A percentile compares a stretch with the other conserved stretches of the same genome.
Evolutionary conservation across 495 filamentous ascomycete genomes (phyloP).

Genomic region (Penicillium canariense): DNA sequence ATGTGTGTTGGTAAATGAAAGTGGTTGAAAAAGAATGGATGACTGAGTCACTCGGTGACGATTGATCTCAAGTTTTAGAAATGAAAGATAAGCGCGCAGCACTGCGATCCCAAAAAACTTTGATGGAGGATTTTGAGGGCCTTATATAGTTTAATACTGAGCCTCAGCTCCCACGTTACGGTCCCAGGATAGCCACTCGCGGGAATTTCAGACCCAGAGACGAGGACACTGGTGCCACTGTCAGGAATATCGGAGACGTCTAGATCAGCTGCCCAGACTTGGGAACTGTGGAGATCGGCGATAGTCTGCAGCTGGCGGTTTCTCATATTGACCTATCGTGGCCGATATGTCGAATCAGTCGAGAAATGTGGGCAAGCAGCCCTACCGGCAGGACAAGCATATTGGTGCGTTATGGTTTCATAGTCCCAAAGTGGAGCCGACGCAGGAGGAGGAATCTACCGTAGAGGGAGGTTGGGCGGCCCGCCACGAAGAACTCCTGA

Average conservation of each 20-base stretch:
- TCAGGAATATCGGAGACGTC: slow-evolving; percentile 8
- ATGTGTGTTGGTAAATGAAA: slow-evolving; percentile 9
- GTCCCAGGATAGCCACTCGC: background rate
- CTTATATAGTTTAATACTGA: slow-evolving; percentile 20
- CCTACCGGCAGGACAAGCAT: slow-evolving; percentile 1
- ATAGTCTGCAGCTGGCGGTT: slow-evolving; percentile 3
- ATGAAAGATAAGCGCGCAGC: slow-evolving; percentile 29
- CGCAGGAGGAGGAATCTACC: slow-evolving; percentile 3
- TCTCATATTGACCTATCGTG: background rate
- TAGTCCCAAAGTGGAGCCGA: slow-evolving; percentile 1
- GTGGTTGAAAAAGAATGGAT: slow-evolving; percentile 17
- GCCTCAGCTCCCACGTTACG: too few species aligned
- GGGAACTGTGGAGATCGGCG: slow-evolving; percentile 14
- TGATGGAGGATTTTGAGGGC: background rate
- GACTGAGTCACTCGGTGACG: slow-evolving; percentile 18
- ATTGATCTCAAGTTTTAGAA: slow-evolving; percentile 17
- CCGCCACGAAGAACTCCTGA: background rate
- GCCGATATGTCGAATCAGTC: slow-evolving; percentile 11
- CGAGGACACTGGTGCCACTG: background rate
- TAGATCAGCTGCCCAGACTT: slow-evolving; percentile 4
- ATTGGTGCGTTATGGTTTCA: slow-evolving; percentile 10
- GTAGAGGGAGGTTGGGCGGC: background rate
- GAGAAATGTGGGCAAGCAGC: background rate
- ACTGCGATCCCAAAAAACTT: slow-evolving; percentile 19
- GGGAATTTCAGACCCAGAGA: background rate